Evolutionary conservation across 805 yeast species (phyloP).

Genomic region (Danielozyma ontarioensis): DNA sequence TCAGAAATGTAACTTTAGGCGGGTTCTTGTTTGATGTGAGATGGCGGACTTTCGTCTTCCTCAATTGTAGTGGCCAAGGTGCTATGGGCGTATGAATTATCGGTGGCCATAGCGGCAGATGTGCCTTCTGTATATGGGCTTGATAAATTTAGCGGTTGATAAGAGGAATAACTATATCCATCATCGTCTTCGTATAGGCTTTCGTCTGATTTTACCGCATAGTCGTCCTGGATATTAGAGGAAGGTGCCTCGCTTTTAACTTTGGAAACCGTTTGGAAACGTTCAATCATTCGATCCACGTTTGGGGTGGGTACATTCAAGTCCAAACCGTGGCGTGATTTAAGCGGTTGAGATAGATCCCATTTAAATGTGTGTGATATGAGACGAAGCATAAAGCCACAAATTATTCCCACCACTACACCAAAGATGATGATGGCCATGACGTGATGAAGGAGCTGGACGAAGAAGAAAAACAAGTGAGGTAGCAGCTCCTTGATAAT

Average conservation of each 20-base stretch:
- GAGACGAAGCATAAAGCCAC: slow-evolving; percentile 9
- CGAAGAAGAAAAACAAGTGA: slow-evolving; percentile 6
- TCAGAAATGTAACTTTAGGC: too few species aligned
- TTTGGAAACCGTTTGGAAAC: neutral
- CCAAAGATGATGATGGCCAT: slow-evolving; percentile 12
- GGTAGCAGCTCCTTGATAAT: slow-evolving; percentile 6
- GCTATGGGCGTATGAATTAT: too few species aligned
- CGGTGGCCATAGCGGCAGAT: too few species aligned
- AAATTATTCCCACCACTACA: slow-evolving; percentile 8
- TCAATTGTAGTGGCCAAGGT: too few species aligned
- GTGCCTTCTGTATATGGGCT: too few species aligned
- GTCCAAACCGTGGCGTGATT: slow-evolving; percentile 1
- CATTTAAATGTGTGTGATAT: too few species aligned
- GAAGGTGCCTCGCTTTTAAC: neutral
- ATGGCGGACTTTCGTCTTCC: too few species aligned
- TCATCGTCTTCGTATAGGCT: slow-evolving; percentile 13
- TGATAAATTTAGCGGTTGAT: too few species aligned
- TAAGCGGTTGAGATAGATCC: too few species aligned
- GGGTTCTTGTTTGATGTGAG: too few species aligned
- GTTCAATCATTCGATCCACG: neutral
- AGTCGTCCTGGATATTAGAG: too few species aligned
- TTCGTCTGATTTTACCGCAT: neutral
- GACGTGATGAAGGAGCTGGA: slow-evolving; percentile 9
- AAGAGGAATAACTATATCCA: slow-evolving; percentile 11
- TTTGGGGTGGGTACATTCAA: slow-evolving; percentile 4